These are phyloP conservation scores for Fistulifera solaris DNA, from an alignment of 108 stramenopile genomes.

Conservation along the genomic window DNA sequence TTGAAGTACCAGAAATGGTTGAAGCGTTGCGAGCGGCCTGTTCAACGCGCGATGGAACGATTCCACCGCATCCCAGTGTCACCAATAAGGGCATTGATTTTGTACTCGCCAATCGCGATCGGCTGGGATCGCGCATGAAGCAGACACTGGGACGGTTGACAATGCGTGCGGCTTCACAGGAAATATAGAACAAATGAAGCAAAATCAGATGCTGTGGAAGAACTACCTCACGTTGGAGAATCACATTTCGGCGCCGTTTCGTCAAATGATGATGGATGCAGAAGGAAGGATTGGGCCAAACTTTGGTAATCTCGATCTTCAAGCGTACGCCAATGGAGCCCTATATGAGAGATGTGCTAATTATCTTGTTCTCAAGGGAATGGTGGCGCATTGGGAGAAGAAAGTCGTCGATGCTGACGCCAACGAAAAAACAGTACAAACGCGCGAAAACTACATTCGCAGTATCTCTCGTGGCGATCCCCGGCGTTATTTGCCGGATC, in stretches of 20 bases:
- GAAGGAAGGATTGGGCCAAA: constrained; percentile 71
- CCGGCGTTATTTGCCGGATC: constrained; percentile 62
- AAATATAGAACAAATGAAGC: constrained; percentile 36
- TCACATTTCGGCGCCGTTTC: constrained; percentile 77
- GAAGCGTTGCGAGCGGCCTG: constrained; percentile 47
- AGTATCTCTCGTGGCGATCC: constrained; percentile 61
- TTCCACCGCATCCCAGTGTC: constrained; percentile 54
- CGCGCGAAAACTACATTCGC: constrained; percentile 28
- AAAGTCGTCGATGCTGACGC: constrained; percentile 69
- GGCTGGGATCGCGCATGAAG: constrained; percentile 49
- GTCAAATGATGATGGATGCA: constrained; percentile 72
- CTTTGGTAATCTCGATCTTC: constrained; percentile 72
- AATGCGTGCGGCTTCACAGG: constrained; percentile 42
- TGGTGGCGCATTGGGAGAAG: constrained; percentile 84
- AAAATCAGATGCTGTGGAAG: constrained; percentile 42
- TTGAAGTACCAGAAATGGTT: constrained; percentile 62
- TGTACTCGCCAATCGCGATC: constrained; percentile 70
- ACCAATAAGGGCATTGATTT: constrained; percentile 64
- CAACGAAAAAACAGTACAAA: constrained; percentile 43
- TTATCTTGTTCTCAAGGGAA: constrained; percentile 78
- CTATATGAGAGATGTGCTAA: constrained; percentile 66
- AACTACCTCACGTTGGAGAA: constrained; percentile 69
- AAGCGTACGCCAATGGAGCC: constrained; percentile 43
- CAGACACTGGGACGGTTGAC: constrained; percentile 51
- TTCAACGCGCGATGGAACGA: constrained; percentile 32